Evolutionary conservation across 495 filamentous ascomycete species (phyloP).

Genomic region (Penicillium fimorum): DNA sequence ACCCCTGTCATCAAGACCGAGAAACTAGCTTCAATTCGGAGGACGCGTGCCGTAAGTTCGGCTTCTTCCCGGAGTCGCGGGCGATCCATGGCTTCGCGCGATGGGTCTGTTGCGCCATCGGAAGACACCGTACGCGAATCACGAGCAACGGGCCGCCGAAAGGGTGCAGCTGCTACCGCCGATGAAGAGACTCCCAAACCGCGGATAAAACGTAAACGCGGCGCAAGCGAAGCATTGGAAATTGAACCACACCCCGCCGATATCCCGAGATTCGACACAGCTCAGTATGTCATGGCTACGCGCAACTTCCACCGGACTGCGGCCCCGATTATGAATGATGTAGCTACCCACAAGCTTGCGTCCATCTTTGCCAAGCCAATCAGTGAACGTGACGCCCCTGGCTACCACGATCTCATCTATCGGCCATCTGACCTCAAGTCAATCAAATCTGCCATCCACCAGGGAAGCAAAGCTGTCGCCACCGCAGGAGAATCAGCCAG

Average conservation of each 20-base stretch:
- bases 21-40: slow-evolving; percentile 31
- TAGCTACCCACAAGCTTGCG: slow-evolving; percentile 79
- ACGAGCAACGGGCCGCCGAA: slow-evolving; percentile 49
- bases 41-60: slow-evolving; percentile 50
- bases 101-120: slow-evolving; percentile 47
- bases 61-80: slow-evolving; percentile 58
- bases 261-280: slow-evolving; percentile 39
- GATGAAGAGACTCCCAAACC: slow-evolving; percentile 34
- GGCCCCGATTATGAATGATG: slow-evolving; percentile 78
- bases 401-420: slow-evolving; percentile 83
- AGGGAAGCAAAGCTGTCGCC: slow-evolving; percentile 71
- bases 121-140: slow-evolving; percentile 43
- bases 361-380: slow-evolving; percentile 84
- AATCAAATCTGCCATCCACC: slow-evolving; percentile 73
- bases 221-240: slow-evolving; percentile 37
- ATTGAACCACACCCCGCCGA: slow-evolving; percentile 31
- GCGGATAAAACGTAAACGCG: slow-evolving; percentile 43
- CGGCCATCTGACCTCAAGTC: slow-evolving; percentile 86
- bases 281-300: slow-evolving; percentile 64
- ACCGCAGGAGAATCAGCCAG: slow-evolving; percentile 55
- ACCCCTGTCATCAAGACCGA: slow-evolving; percentile 35
- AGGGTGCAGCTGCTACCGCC: slow-evolving; percentile 32
- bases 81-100: slow-evolving; percentile 56
- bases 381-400: slow-evolving; percentile 79
- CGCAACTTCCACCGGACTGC: slow-evolving; percentile 77